Base-by-base conservation (phyloP, 176 grass and related monocot genomes). In the Aegilops tauschii region DNA sequence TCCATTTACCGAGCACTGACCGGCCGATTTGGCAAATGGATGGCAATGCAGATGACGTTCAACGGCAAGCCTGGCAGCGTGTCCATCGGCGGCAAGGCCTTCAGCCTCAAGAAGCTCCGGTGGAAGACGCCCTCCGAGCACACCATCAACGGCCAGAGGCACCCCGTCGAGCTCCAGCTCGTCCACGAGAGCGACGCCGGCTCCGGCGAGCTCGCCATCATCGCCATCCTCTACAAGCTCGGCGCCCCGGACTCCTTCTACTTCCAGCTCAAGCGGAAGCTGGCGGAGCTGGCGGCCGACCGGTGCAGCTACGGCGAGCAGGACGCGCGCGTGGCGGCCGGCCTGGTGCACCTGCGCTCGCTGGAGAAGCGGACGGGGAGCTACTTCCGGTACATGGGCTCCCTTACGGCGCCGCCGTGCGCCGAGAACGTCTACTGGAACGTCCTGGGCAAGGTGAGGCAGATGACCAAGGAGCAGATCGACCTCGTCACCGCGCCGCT, bases 111-210 rank as follows among this genome's bases (percentile, higher is more conserved):
- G 10, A 67, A 63, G 4, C 11, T 93, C 64, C 92, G 87, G 67
- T 96, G 92, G 93, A 93, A 92, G 82, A 32, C 82, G 25, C 96
- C 96, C 39, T 89, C 96, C 11, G 96, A 98, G 90, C 96, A 98
- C 90, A 93, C 93, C 75, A 82, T 98, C 76, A 89, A 98, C 37
- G 93, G 96, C 44, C 14, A 88, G 88, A 81, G 74, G 8, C 74
- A 77, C 45, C 88, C 96, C 0, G 12, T 93, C 12, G 96, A 98
- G 92, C 2, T 94, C 20, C 92, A 98, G 20, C 29, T 98, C 44
- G 20, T 98, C 4, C 96, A 98, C 84, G 69, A 77, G 86, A 90
- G 32, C 49, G 69, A 59, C 45, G 90, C 92, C 1, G 74, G 74
- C 16, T 52, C 27, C 25, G 87, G 86, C 49, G 36, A 72, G 14